phyloP scores from a whole-genome alignment of 2,329 filamentous ascomycete genomes.

The Talaromyces sp. region DNA sequence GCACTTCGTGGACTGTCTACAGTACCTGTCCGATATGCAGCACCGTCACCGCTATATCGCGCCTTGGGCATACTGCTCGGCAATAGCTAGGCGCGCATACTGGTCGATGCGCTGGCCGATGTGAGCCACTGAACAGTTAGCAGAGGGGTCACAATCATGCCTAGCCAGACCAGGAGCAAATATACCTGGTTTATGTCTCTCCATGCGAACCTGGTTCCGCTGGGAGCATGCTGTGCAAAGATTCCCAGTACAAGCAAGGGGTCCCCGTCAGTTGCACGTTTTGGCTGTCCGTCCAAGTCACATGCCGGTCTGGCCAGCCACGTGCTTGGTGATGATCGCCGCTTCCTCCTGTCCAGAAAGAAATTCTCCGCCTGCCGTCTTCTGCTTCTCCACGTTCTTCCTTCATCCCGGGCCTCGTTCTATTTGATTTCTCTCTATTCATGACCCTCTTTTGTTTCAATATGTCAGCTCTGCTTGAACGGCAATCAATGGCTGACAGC shows the following conservation, averaged over 20 bases:
- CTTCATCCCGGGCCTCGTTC: not conserved
- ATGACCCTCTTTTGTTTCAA: not conserved
- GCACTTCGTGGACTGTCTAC: not conserved
- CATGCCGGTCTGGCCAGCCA: conserved; percentile 2
- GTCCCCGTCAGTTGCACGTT: not conserved
- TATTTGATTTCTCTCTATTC: not conserved
- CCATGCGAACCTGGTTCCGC: not conserved
- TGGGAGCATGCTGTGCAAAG: not conserved
- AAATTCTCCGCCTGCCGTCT: not conserved
- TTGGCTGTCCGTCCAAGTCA: not conserved
- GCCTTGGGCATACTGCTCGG: not conserved
- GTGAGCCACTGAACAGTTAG: not conserved
- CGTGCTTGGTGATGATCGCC: not conserved
- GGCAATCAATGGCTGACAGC: conserved; percentile 5
- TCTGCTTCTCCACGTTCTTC: not conserved
- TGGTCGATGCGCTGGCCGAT: not conserved
- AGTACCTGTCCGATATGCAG: not conserved
- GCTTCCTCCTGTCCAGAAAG: not conserved
- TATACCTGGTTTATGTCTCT: not conserved
- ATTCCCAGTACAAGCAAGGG: conserved; percentile 4
- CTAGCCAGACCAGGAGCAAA: not conserved
- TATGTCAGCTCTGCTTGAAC: not conserved
- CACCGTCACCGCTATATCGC: not conserved
- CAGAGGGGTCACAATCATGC: not conserved
- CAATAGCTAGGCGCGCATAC: not conserved